Conservation (phyloP, 2,329 filamentous ascomycete species). For the Penicillium thymicola region DNA sequence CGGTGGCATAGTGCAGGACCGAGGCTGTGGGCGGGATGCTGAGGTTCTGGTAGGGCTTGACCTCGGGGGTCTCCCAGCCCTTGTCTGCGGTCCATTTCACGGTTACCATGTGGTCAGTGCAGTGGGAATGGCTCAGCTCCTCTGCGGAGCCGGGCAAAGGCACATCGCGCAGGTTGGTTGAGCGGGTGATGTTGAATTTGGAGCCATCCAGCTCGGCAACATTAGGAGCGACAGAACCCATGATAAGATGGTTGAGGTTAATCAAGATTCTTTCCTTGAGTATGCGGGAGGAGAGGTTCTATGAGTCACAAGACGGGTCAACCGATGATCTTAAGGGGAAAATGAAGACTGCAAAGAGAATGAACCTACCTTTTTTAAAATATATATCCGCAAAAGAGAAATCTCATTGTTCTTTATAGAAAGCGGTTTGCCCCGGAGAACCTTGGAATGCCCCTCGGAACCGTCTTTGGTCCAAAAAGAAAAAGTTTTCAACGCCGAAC, state of each 20-base stretch:
- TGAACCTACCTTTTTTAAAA: background rate
- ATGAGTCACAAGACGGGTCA: slow-evolving; percentile 14
- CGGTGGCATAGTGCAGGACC: slow-evolving; percentile 82
- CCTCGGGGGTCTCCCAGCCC: slow-evolving; percentile 71
- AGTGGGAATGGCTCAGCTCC: slow-evolving; percentile 41
- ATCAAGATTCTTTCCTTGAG: background rate
- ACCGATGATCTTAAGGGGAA: background rate
- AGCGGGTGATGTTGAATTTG: slow-evolving; percentile 38
- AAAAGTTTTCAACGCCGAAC: slow-evolving; percentile 21
- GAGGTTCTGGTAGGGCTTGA: slow-evolving; percentile 74
- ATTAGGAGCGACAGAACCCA: slow-evolving; percentile 32
- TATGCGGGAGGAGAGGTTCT: background rate
- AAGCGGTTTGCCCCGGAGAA: slow-evolving; percentile 19
- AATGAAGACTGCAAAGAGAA: background rate
- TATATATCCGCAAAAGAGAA: background rate
- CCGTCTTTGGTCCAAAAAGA: slow-evolving; percentile 10
- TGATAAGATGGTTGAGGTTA: slow-evolving; percentile 11
- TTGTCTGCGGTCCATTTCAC: slow-evolving; percentile 61
- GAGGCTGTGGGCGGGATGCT: slow-evolving; percentile 76
- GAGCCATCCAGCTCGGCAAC: slow-evolving; percentile 41
- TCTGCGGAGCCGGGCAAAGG: slow-evolving; percentile 40
- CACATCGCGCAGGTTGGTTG: slow-evolving; percentile 35
- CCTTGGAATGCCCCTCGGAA: background rate
- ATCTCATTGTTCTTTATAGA: slow-evolving; percentile 9
- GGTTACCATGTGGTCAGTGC: slow-evolving; percentile 87